phyloP scores from a whole-genome alignment of 495 filamentous ascomycete species.

The Aspergillus mulundensis region DNA sequence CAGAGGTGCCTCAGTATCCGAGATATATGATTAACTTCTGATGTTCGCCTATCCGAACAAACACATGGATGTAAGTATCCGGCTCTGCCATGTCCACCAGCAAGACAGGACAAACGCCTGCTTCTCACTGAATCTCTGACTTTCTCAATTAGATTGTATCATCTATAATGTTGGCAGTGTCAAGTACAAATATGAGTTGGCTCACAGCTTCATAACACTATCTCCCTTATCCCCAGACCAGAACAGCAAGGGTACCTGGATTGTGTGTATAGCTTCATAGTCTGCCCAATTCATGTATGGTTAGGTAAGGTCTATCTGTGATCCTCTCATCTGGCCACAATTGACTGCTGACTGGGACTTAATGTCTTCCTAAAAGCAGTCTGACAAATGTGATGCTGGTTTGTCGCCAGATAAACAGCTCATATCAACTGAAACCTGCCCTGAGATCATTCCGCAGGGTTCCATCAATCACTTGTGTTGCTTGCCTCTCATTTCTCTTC shows the following conservation, averaged over 20 bases:
- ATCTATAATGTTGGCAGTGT: background rate
- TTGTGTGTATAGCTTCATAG: background rate
- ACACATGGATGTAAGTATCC: background rate
- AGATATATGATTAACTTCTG: background rate
- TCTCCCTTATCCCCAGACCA: too few species aligned
- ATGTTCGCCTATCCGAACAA: background rate
- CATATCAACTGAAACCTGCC: background rate
- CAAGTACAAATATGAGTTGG: too few species aligned
- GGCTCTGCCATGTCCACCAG: background rate
- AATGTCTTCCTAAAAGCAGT: too few species aligned
- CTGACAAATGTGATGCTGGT: background rate
- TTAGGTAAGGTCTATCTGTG: too few species aligned
- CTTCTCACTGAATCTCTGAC: background rate
- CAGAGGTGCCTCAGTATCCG: background rate
- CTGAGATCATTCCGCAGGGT: background rate
- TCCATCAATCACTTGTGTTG: constrained; percentile 9
- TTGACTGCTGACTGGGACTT: too few species aligned
- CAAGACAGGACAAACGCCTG: background rate
- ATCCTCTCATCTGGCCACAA: too few species aligned
- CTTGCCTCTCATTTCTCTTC: constrained; percentile 12
- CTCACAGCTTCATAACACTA: too few species aligned
- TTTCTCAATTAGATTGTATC: background rate
- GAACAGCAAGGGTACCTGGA: too few species aligned
- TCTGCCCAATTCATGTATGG: background rate
- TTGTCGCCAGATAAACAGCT: background rate